These are phyloP conservation scores for Ophiocordyceps australis DNA, from an alignment of 2,329 filamentous ascomycete species.

Conservation along the genomic window DNA sequence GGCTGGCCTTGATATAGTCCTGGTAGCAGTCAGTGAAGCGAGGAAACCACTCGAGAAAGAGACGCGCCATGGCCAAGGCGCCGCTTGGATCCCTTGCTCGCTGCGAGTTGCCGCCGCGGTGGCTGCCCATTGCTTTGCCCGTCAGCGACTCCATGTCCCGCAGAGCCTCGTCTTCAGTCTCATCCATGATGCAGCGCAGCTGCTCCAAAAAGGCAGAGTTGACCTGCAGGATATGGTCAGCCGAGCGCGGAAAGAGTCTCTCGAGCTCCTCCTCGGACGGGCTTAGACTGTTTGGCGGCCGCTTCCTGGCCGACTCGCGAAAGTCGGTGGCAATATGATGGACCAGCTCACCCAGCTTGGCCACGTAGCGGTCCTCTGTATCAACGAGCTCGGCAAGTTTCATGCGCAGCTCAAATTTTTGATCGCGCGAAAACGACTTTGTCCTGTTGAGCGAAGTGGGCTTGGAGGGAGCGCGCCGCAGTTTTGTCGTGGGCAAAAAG, in stretches of 20 bases:
- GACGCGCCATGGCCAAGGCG: slow-evolving; percentile 56
- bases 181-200: slow-evolving; percentile 59
- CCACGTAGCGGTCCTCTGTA: slow-evolving; percentile 87
- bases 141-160: slow-evolving; percentile 50
- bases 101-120: slow-evolving; percentile 21
- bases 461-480: slow-evolving; percentile 75
- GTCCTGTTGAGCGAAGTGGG: slow-evolving; percentile 64
- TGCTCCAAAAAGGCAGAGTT: slow-evolving; percentile 69
- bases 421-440: slow-evolving; percentile 59
- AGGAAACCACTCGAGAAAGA: slow-evolving; percentile 83
- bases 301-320: slow-evolving; percentile 45
- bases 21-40: slow-evolving; percentile 82
- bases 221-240: slow-evolving; percentile 63
- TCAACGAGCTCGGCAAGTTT: slow-evolving; percentile 83
- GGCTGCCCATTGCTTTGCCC: slow-evolving; percentile 20
- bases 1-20: slow-evolving; percentile 82
- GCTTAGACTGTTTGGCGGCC: slow-evolving; percentile 42
- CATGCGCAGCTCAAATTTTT: slow-evolving; percentile 70
- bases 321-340: slow-evolving; percentile 68
- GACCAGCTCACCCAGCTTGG: slow-evolving; percentile 71
- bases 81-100: slow-evolving; percentile 57
- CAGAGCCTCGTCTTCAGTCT: slow-evolving; percentile 65
- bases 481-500: slow-evolving; percentile 70
- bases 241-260: slow-evolving; percentile 62
- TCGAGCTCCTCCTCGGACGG: slow-evolving; percentile 56